phyloP scores from a whole-genome alignment of 164 flowering plant genomes.

The Vitis amurensis region DNA sequence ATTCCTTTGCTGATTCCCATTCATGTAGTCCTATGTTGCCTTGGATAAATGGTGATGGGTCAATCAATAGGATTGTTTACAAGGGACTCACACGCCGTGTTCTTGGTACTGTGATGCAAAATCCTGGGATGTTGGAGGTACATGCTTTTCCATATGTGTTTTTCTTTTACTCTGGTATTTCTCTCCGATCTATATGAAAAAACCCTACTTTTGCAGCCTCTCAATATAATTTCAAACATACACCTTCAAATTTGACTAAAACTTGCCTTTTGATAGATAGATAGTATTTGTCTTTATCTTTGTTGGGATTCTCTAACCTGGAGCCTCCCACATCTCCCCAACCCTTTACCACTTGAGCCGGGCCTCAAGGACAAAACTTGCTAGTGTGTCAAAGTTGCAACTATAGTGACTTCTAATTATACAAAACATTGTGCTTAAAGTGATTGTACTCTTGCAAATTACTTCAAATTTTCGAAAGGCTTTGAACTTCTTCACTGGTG shows the following conservation, averaged over 20 bases:
- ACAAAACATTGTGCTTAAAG: background rate
- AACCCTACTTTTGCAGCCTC: no score
- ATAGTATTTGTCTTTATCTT: no score
- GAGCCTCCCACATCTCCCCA: no score
- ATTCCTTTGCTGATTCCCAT: constrained; percentile 20
- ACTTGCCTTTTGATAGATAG: no score
- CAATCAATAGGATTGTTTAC: constrained; percentile 58
- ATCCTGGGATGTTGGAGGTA: constrained; percentile 96
- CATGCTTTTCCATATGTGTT: background rate
- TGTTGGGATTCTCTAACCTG: no score
- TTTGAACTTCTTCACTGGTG: background rate
- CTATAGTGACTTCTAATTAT: background rate
- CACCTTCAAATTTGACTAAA: background rate
- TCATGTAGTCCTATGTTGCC: constrained; percentile 69
- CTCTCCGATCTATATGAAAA: no score
- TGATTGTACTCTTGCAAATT: background rate
- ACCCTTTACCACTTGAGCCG: no score
- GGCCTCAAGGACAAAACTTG: background rate
- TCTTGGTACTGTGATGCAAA: constrained; percentile 87
- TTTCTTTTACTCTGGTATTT: no score
- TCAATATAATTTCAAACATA: no score
- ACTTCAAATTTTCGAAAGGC: background rate
- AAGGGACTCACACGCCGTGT: constrained; percentile 74
- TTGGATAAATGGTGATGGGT: constrained; percentile 95
- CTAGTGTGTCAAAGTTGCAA: background rate